Evolutionary conservation across 1,284 basidiomycete genomes (phyloP).

Genomic region (Trichosporon sp.): DNA sequence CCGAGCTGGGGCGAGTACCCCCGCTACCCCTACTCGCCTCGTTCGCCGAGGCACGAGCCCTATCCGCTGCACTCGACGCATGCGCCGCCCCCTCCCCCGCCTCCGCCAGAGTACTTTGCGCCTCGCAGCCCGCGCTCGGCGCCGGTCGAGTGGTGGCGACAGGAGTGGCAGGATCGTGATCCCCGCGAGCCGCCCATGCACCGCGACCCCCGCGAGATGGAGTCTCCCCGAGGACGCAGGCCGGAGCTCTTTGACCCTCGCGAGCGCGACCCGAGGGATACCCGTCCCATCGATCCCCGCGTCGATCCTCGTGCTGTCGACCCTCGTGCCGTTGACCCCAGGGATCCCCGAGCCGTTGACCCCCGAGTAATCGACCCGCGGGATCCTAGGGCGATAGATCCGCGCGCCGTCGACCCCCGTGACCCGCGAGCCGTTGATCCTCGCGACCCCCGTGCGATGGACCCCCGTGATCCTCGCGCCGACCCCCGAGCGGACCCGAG

Average conservation of each 20-base stretch:
- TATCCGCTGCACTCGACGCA: slow-evolving; percentile 6
- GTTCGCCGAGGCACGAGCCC: slow-evolving; percentile 5
- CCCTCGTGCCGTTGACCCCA: neutral
- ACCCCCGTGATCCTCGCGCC: neutral
- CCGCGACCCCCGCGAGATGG: slow-evolving; percentile 7
- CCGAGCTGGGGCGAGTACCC: slow-evolving; percentile 4
- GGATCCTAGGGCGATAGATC: neutral
- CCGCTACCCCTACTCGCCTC: slow-evolving; percentile 4
- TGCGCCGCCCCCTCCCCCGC: slow-evolving; percentile 9
- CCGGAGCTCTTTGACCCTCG: slow-evolving; percentile 9
- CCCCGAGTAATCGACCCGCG: neutral
- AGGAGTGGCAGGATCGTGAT: neutral
- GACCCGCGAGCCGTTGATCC: slow-evolving; percentile 2
- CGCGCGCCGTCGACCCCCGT: neutral
- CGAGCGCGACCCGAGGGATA: neutral
- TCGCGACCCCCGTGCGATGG: slow-evolving; percentile 4
- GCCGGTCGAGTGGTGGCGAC: slow-evolving; percentile 11
- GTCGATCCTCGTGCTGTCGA: neutral
- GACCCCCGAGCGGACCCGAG: neutral
- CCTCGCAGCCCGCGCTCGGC: neutral
- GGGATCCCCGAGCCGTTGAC: neutral
- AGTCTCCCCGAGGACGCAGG: slow-evolving; percentile 5
- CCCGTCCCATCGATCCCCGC: neutral
- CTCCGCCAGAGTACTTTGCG: slow-evolving; percentile 1
- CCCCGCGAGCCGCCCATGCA: slow-evolving; percentile 1